Evolutionary conservation across 1,284 basidiomycete genomes (phyloP), one percentile per base, ranked within the genome.

Genomic region (Cutaneotrichosporon sp.): DNA sequence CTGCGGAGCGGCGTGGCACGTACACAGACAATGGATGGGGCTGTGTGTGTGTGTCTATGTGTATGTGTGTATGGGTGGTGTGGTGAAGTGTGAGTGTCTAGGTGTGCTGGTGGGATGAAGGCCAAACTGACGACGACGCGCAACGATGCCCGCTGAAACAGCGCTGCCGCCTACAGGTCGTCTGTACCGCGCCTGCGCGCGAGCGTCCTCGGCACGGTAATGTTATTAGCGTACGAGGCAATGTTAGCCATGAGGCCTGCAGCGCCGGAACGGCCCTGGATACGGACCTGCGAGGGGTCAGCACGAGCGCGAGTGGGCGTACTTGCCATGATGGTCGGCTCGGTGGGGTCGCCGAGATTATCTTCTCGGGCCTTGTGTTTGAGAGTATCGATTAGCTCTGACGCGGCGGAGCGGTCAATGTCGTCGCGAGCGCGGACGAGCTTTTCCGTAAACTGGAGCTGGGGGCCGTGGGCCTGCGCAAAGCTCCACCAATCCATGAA

Each of bases 401-500:
- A 85, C n/a, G 87, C 87, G 12, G 84, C 83, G 1, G 85, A 83
- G 36, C 90, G 83, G 74, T 97, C 93, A 51, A 97, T 78, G 75
- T 98, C 93, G 59, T 88, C 88, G 45, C 96, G 80, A 8, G 88
- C 85, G 69, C 86, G 88, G 81, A 97, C 87, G 44, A 97, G 65
- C 4, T 85, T 82, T 70, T 98, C 93, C 22, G 96, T 85, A 68
- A 97, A 98, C 3, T 83, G 80, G 33, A 97, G 80, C 63, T 94
- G 93, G 13, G 94, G 90, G 3, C 96, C 94, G 72, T 97, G 88
- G 15, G 87, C 83, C 67, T 92, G 90, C n/a, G 93, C 94, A 73
- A 99, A 98, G 12, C 84, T 82, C 88, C 89, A 91, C 74, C 86
- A 97, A 20, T 94, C 93, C 56, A 98, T 78, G 78, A 97, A 97